phyloP scores from a whole-genome alignment of 2,329 filamentous ascomycete species.

The Diaporthe nobilis region DNA sequence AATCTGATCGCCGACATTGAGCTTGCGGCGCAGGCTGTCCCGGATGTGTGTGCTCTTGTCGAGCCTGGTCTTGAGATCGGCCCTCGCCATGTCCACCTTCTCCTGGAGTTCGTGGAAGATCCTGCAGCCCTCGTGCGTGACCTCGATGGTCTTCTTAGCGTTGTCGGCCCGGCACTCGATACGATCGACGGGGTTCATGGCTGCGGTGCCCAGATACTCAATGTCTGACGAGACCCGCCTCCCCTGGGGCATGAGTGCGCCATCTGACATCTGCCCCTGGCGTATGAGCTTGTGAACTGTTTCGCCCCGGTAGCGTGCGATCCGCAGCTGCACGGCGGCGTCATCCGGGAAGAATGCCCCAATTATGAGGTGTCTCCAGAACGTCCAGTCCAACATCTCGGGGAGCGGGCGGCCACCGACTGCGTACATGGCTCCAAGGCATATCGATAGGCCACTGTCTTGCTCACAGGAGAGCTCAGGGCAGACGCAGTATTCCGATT shows the following conservation, averaged over 20 bases:
- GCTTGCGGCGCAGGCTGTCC: constrained; percentile 18
- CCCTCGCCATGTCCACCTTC: constrained; percentile 29
- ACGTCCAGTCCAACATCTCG: constrained; percentile 18
- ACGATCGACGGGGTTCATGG: constrained; percentile 25
- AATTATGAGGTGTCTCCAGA: constrained; percentile 26
- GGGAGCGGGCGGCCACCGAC: constrained; percentile 23
- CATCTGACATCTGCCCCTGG: constrained; percentile 33
- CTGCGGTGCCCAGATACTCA: constrained; percentile 7
- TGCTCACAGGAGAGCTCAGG: constrained; percentile 14
- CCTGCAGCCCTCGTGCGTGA: constrained; percentile 19
- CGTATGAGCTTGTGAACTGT: constrained; percentile 23
- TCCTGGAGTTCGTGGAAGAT: constrained; percentile 32
- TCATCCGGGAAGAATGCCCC: constrained; percentile 18
- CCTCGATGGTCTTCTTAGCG: constrained; percentile 6
- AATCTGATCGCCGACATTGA: constrained; percentile 3
- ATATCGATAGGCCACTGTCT: constrained; percentile 17
- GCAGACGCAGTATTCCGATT: constrained; percentile 24
- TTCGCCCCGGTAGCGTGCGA: neutral
- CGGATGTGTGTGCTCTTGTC: constrained; percentile 32
- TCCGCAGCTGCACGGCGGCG: constrained; percentile 2
- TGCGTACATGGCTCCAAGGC: constrained; percentile 31
- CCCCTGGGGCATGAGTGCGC: neutral
- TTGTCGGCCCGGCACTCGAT: constrained; percentile 32
- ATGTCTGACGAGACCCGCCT: constrained; percentile 10
- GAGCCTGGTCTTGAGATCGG: constrained; percentile 18